phyloP scores from a whole-genome alignment of 768 basidiomycete genomes.

The Lactifluus subvellereus region DNA sequence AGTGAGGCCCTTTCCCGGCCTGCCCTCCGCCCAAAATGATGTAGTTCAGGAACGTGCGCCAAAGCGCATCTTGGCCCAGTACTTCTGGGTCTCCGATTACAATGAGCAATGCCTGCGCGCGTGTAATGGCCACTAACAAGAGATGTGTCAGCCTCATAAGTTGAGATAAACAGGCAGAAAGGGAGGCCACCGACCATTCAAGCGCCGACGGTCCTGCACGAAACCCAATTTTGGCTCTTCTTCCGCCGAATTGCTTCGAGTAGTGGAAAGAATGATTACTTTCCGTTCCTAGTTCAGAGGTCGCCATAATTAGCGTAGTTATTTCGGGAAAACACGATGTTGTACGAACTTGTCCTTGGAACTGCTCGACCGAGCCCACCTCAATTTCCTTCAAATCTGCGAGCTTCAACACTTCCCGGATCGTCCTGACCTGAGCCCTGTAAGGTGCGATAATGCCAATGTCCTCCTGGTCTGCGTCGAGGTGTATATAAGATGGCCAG shows the following conservation, averaged over 20 bases:
- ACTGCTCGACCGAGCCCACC: conserved; percentile 38
- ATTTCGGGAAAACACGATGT: background rate
- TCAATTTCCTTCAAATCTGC: conserved; percentile 25
- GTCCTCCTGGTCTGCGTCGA: conserved; percentile 26
- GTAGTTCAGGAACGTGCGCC: conserved; percentile 57
- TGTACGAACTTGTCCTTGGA: conserved; percentile 37
- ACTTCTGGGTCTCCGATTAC: conserved; percentile 56
- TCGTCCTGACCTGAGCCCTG: conserved; percentile 34
- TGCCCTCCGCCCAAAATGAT: conserved; percentile 47
- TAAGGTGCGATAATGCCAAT: conserved; percentile 41
- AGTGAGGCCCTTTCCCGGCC: conserved; percentile 39
- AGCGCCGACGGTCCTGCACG: conserved; percentile 33
- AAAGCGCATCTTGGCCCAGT: conserved; percentile 52
- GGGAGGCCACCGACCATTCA: conserved; percentile 34
- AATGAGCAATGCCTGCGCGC: conserved; percentile 58
- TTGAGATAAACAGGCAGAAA: background rate
- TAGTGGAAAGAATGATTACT: conserved; percentile 37
- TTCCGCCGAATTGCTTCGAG: conserved; percentile 31
- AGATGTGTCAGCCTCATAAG: background rate
- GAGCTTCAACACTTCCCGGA: conserved; percentile 27
- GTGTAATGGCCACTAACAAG: conserved; percentile 54
- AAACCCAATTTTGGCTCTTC: conserved; percentile 31
- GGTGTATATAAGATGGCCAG: background rate
- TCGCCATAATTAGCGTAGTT: background rate
- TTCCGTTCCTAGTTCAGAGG: conserved; percentile 31